Percentiles rank a stretch among this genome's conserved stretches.
These are phyloP conservation scores for Evansstolkia leycettana DNA, from an alignment of 495 filamentous ascomycete genomes.

Conservation along the genomic window DNA sequence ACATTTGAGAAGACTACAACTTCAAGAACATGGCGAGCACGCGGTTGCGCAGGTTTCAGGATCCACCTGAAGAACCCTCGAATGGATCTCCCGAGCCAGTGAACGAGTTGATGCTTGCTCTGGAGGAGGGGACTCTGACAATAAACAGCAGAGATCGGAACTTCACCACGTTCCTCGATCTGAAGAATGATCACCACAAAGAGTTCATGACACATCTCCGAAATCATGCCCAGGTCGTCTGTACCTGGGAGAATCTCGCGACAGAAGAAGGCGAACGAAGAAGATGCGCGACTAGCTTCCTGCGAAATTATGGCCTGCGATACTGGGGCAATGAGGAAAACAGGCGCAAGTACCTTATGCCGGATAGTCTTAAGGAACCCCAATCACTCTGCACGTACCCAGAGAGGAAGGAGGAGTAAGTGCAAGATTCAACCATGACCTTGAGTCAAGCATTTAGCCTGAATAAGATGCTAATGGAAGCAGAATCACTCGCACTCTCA, in stretches of 20 bases:
- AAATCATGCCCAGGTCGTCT: not conserved
- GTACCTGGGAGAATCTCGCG: slow-evolving; percentile 2
- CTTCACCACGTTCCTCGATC: slow-evolving; percentile 7
- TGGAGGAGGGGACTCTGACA: not conserved
- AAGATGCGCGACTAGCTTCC: slow-evolving; percentile 1
- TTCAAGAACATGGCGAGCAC: not conserved
- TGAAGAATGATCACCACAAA: slow-evolving; percentile 1
- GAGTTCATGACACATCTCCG: slow-evolving; percentile 2
- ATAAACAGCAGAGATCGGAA: slow-evolving; percentile 1
- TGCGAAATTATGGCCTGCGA: slow-evolving; percentile 1
- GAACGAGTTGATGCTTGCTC: not conserved
- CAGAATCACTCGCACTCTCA: not conserved
- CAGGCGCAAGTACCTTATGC: slow-evolving; percentile 4
- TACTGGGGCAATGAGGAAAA: slow-evolving; percentile 5
- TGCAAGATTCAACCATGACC: not conserved
- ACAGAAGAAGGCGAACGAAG: not conserved
- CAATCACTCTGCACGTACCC: slow-evolving; percentile 2
- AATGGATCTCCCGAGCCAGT: too few species aligned
- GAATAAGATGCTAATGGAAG: too few species aligned
- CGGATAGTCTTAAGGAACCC: slow-evolving; percentile 2
- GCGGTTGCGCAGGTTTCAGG: not conserved
- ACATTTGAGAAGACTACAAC: too few species aligned
- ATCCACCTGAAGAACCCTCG: not conserved
- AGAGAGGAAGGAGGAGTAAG: slow-evolving; percentile 4
- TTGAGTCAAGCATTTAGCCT: too few species aligned